These are phyloP conservation scores for Piedraia hortae DNA, from an alignment of 2,329 filamentous ascomycete species.

Conservation along the genomic window DNA sequence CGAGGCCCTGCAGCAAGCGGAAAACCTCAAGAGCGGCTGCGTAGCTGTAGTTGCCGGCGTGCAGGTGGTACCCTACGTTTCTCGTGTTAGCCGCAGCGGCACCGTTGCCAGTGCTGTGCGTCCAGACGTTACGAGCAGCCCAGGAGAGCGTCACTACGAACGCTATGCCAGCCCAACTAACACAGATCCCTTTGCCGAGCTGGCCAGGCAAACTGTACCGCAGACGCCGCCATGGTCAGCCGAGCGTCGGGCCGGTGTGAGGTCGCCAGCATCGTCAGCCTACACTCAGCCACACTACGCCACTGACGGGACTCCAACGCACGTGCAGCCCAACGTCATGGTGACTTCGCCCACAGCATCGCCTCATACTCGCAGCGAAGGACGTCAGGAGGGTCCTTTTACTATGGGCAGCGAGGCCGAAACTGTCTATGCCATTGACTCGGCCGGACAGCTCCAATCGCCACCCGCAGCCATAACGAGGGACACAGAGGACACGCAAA, in stretches of 20 bases:
- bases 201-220: no score
- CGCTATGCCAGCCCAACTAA: conserved; percentile 28
- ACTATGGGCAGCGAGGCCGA: conserved; percentile 33
- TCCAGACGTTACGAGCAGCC: no score
- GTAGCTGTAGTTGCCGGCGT: conserved; percentile 79
- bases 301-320: conserved; percentile 1
- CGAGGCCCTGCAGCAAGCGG: conserved; percentile 65
- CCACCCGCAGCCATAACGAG: conserved; percentile 7
- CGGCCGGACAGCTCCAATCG: no score
- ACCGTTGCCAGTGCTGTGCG: conserved; percentile 17
- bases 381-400: conserved; percentile 6
- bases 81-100: conserved; percentile 10
- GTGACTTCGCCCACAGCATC: conserved; percentile 5
- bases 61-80: conserved; percentile 49
- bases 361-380: conserved; percentile 12
- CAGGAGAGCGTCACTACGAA: conserved; percentile 13
- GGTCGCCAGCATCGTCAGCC: conserved; percentile 6
- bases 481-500: no score
- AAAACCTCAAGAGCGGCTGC: conserved; percentile 61
- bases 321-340: background rate
- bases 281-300: conserved; percentile 2
- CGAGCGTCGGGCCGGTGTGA: conserved; percentile 14
- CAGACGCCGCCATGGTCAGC: conserved; percentile 11
- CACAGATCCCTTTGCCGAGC: conserved; percentile 35
- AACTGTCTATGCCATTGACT: conserved; percentile 43